Base-by-base conservation (phyloP, 2,329 filamentous ascomycete genomes). In the Claviceps pusilla region DNA sequence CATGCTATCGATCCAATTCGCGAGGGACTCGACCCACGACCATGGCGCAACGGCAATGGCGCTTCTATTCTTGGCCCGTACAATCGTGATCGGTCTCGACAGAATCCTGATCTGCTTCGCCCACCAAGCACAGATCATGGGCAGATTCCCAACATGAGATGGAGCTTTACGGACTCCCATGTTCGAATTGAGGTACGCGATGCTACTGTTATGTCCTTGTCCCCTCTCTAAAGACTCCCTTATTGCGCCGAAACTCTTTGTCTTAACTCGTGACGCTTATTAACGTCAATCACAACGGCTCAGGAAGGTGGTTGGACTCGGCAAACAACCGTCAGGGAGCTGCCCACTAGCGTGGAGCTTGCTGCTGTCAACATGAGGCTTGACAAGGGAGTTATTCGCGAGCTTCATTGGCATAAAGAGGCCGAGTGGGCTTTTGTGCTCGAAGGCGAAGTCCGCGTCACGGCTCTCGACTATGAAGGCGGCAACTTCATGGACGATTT, bases 391-490 rank as follows among this genome's bases (percentile, higher is more conserved):
- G 85, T 83, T 37, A 87, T 87, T 60, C 82, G 86, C 33, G 86
- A 89, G 65, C 73, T 89, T 9, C 86, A 89, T 64, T 89, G 86
- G 86, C 86, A 89, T 72, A 87, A 86, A 61, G 83, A 87, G 65
- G 84, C 83, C 42, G 86, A 89, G 63, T 89, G 86, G 85, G 83
- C 83, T 0, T 88, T 85, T 58, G 81, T 89, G 3, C 76, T 89
- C 0, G 79, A 84, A 55, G 86, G 86, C 51, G 75, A 77, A 56
- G 83, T 86, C 24, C 80, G 86, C 53, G 78, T 89, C 51, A 87
- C 84, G 0, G 85, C 82, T 0, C 75, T 89, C 19, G 84, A 89
- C 67, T 80, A 83, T 46, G 83, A 90, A 57, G 86, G 86, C 10
- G 80, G 86, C 57, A 86, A 80, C 58, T 89, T 88, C 65, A 78